Base-by-base conservation (phyloP, 148 eudicot species). In the Salicornia ramosissima region DNA sequence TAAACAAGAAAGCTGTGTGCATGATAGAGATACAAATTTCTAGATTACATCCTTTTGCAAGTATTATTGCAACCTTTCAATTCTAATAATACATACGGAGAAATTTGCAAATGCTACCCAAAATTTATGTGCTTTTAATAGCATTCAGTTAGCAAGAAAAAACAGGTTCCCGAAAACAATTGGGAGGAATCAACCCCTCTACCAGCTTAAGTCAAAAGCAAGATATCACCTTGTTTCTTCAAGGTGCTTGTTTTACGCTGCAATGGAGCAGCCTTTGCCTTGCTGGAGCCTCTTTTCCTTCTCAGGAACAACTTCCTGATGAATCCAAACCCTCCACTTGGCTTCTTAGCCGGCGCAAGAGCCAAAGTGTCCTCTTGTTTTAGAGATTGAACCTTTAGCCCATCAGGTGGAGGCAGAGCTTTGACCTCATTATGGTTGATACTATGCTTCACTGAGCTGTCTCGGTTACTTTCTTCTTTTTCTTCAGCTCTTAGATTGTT, bases 301-400 rank as follows among this genome's bases (percentile, higher is more conserved):
- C 92, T 88, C 62, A 80, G 33, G 66, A 90, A 78, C 29, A 93
- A 65, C 72, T 87, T 90, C 62, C 72, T 88, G 73, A 88, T 81
- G 40, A 88, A 82, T 22, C 87, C 84, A 51, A 85, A 57, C 64
- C 90, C 95, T 74, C 80, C 80, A 65, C 83, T 74, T 29, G 56
- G 66, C 78, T 79, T 80, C 74, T 88, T 87, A 53, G 79, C 73
- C 11, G 88, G 78, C 50, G 82, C 83, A 72, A 94, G 70, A 15
- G 86, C 86, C 78, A 87, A 64, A 63, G 76, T 65, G 15, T 81
- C 72, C 15, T 50, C 72, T 51, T 60, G 69, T 76, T 65, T 74
- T n/a, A 74, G 54, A 61, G 79, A 39, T 30, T 31, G 52, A 28
- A 71, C 50, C 53, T 47, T 49, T 28, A 53, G 30, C 39, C 58